These are phyloP conservation scores for Fusarium bactridioides DNA, from an alignment of 2,329 filamentous ascomycete species.

Conservation along the genomic window DNA sequence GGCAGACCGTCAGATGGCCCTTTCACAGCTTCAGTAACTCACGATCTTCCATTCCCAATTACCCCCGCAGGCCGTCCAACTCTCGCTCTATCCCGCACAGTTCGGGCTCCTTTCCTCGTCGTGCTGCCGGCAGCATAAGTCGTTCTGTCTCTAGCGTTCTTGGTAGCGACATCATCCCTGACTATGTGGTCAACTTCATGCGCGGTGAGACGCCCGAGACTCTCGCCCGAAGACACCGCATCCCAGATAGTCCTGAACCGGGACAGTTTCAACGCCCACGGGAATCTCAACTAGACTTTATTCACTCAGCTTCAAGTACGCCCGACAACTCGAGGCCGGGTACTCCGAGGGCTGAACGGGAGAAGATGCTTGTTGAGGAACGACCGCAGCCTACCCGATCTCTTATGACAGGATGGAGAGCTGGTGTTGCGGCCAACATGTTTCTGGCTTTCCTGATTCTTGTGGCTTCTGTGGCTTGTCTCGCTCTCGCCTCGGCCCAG, in stretches of 20 bases:
- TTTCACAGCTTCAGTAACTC: constrained; percentile 43
- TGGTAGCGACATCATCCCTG: constrained; percentile 58
- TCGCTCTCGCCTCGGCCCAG: constrained; percentile 49
- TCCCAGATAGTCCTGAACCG: constrained; percentile 41
- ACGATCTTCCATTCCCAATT: constrained; percentile 36
- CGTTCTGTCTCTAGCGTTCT: constrained; percentile 45
- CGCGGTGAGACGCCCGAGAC: constrained; percentile 64
- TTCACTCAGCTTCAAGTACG: constrained; percentile 10
- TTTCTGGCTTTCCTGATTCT: constrained; percentile 51
- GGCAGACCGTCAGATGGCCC: constrained; percentile 40
- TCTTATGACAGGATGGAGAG: constrained; percentile 56
- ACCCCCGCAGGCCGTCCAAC: constrained; percentile 28
- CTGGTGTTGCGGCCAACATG: constrained; percentile 55
- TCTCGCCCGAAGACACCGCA: constrained; percentile 53
- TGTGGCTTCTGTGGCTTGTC: constrained; percentile 49
- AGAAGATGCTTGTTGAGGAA: constrained; percentile 38
- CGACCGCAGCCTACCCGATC: constrained; percentile 38
- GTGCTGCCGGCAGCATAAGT: constrained; percentile 40
- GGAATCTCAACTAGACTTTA: constrained; percentile 27
- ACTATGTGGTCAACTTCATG: constrained; percentile 64
- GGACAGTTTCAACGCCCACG: constrained; percentile 30
- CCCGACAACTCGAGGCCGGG: constrained; percentile 30
- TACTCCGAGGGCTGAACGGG: constrained; percentile 36
- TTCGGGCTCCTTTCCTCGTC: constrained; percentile 35
- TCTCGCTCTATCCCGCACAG: constrained; percentile 34